phyloP scores from a whole-genome alignment of 2,329 filamentous ascomycete genomes.

The Elsinoe ampelina region DNA sequence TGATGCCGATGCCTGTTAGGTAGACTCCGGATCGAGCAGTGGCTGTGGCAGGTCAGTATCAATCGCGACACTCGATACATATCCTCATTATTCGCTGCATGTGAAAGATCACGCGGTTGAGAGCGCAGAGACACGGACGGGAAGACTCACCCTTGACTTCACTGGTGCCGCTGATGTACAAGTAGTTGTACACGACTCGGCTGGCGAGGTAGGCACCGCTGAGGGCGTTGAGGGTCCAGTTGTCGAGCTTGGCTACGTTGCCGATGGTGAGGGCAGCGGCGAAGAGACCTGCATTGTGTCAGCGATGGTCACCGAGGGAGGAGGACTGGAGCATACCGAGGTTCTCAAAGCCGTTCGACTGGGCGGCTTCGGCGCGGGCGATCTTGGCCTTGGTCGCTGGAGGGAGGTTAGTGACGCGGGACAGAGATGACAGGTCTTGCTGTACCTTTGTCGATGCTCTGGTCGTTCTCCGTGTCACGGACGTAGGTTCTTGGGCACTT shows the following conservation, averaged over 20 bases:
- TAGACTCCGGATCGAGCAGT: neutral
- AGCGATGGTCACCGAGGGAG: no score
- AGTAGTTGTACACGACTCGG: constrained; percentile 23
- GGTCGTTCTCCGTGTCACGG: constrained; percentile 21
- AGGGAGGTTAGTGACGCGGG: neutral
- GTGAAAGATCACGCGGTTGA: no score
- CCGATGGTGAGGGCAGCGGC: constrained; percentile 32
- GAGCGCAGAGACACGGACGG: neutral
- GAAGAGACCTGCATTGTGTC: constrained; percentile 23
- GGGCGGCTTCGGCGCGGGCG: constrained; percentile 30
- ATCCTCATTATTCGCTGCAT: no score
- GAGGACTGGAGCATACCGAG: constrained; percentile 17
- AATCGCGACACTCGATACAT: no score
- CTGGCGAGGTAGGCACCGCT: constrained; percentile 22
- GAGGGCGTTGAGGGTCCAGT: constrained; percentile 22
- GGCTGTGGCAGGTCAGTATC: neutral
- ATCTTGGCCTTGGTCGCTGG: constrained; percentile 27
- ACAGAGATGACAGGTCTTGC: neutral
- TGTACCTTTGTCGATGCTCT: constrained; percentile 22
- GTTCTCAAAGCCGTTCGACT: constrained; percentile 33
- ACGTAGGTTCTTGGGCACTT: constrained; percentile 25
- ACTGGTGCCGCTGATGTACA: constrained; percentile 21
- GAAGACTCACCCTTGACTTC: neutral
- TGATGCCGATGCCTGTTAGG: constrained; percentile 9
- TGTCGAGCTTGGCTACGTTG: constrained; percentile 27